Evolutionary conservation across 2,329 filamentous ascomycete genomes (phyloP).

Genomic region (Chaetomiaceae sp.): DNA sequence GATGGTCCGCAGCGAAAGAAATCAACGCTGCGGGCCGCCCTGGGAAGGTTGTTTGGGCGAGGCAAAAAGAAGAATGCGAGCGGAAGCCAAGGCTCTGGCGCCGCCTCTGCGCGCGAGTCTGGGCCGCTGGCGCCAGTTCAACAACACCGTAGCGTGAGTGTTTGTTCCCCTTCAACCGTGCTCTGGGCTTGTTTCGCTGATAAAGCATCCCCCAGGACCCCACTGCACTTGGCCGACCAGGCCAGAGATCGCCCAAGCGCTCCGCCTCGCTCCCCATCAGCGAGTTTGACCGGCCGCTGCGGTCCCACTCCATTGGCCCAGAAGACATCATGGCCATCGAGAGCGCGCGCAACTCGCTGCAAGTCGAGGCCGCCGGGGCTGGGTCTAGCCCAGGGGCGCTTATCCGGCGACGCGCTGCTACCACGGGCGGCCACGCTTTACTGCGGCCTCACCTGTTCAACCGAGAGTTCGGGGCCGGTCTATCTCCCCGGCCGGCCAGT

Average conservation of each 20-base stretch:
- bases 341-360: slow-evolving; percentile 50
- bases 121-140: slow-evolving; percentile 31
- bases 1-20: slow-evolving; percentile 50
- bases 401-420: slow-evolving; percentile 36
- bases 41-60: slow-evolving; percentile 56
- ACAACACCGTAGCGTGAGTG: slow-evolving; percentile 50
- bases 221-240: slow-evolving; percentile 33
- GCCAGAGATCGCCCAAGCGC: slow-evolving; percentile 44
- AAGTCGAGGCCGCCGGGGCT: slow-evolving; percentile 38
- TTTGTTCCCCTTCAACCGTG: not conserved
- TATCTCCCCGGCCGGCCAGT: slow-evolving; percentile 60
- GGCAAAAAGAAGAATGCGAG: slow-evolving; percentile 46
- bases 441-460: slow-evolving; percentile 32
- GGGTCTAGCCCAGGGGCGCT: not conserved
- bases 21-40: slow-evolving; percentile 51
- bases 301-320: slow-evolving; percentile 57
- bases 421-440: slow-evolving; percentile 39
- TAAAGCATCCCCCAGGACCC: slow-evolving; percentile 34
- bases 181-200: not conserved
- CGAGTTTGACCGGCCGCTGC: slow-evolving; percentile 56
- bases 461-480: slow-evolving; percentile 44
- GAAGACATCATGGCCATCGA: slow-evolving; percentile 52
- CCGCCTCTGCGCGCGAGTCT: slow-evolving; percentile 29
- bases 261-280: slow-evolving; percentile 57
- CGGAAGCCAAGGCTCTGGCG: slow-evolving; percentile 25